phyloP scores from a whole-genome alignment of 148 eudicot genomes.

The Limonium bicolor region DNA sequence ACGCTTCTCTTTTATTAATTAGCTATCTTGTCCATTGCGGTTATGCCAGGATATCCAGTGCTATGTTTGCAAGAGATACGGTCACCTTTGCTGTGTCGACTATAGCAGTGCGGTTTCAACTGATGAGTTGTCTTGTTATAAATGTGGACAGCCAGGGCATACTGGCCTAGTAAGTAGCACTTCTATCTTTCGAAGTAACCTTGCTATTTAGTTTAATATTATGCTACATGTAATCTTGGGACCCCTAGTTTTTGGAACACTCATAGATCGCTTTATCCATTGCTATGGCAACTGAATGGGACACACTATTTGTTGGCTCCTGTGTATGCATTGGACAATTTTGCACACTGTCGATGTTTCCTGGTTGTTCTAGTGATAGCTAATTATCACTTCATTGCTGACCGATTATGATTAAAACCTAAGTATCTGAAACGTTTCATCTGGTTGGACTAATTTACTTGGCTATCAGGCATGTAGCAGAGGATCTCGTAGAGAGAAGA shows the following conservation, averaged over 20 bases:
- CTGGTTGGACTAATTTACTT: slow-evolving; percentile 16
- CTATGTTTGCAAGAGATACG: slow-evolving; percentile 66
- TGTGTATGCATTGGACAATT: no score
- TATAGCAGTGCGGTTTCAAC: slow-evolving; percentile 28
- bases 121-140: slow-evolving; percentile 67
- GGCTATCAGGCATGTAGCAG: slow-evolving; percentile 3
- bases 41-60: slow-evolving; percentile 65
- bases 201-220: not conserved
- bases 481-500: slow-evolving; percentile 15
- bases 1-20: not conserved
- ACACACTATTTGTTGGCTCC: no score
- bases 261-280: no score
- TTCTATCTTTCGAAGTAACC: not conserved
- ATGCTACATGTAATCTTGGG: slow-evolving; percentile 8
- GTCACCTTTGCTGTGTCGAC: slow-evolving; percentile 83
- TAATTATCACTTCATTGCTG: no score
- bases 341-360: no score
- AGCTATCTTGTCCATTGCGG: not conserved
- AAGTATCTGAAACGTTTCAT: no score
- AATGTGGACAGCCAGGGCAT: slow-evolving; percentile 91
- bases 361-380: no score
- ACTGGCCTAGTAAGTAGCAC: slow-evolving; percentile 54
- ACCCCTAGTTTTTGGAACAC: slow-evolving; percentile 20
- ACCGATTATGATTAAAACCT: no score
- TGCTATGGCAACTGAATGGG: no score